Base-by-base conservation (phyloP, 306 rosid genomes). In the Glycyrrhiza uralensis region DNA sequence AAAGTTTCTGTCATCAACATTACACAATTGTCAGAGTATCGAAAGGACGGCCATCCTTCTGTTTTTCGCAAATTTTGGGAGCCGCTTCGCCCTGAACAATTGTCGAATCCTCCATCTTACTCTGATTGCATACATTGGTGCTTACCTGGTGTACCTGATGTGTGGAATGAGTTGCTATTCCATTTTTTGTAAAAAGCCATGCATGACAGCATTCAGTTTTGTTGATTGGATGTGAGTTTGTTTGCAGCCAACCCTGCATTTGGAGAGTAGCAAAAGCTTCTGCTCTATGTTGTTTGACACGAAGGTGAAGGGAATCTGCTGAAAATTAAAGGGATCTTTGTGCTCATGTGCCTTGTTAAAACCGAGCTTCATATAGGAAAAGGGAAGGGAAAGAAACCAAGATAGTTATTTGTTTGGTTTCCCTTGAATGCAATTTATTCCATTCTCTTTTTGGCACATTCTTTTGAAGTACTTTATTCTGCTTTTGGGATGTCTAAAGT, bases 71-170 rank as follows among this genome's bases (percentile, higher is more conserved):
- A 94, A 79, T 94, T 94, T 59, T 94, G 97, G 99, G 99, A 94
- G 84, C 58, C 90, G 0, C 73, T 89, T 72, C 83, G 76, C 1
- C 93, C 96, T 0, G 90, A 89, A 44, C 96, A 88, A 20, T 57
- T 91, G 81, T 83, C 91, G 0, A 88, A 94, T 55, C 99, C 99
- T 46, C 13, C 93, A 0, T 83, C 90, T 65, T 94, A 89, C 82
- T 94, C 99, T 10, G 99, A 94, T 78, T 94, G 99, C 87, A 91
- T 91, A 20, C 99, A 94, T 62, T 94, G 99, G 99, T 94, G 99
- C 76, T 80, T 91, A 77, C 99, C 99, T 1, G 99, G 97, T 23
- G 89, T 94, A 9, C 96, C 97, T 51, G 99, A 94, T 77, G 91
- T 85, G 1, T 94, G 99, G 99, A 94, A 94, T 49, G 97, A 94